Percentiles rank a stretch among this genome's conserved stretches.
These are phyloP conservation scores for Penicillium glabrum DNA, from an alignment of 2,329 filamentous ascomycete species.

Conservation along the genomic window DNA sequence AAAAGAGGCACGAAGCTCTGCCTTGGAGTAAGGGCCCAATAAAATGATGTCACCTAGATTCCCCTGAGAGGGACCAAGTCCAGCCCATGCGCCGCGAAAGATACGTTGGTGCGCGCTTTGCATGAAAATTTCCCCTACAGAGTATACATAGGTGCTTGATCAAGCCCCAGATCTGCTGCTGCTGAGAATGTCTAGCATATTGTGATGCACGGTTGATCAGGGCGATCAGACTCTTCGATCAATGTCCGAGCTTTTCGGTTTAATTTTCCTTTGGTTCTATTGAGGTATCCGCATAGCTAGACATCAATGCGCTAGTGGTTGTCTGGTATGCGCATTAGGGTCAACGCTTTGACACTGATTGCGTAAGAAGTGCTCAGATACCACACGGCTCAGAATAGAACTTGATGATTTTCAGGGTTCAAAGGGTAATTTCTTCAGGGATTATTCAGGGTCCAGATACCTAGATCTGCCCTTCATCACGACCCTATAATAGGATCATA, in stretches of 20 bases:
- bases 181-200: constrained; percentile 13
- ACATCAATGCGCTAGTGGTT: constrained; percentile 9
- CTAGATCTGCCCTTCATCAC: background rate
- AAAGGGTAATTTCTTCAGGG: background rate
- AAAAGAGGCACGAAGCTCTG: constrained; percentile 9
- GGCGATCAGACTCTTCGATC: constrained; percentile 7
- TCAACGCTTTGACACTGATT: background rate
- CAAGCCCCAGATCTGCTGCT: background rate
- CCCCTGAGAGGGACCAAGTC: background rate
- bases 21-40: constrained; percentile 15
- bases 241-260: background rate
- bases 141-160: background rate
- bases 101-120: constrained; percentile 2
- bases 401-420: background rate
- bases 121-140: background rate
- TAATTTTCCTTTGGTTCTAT: constrained; percentile 4
- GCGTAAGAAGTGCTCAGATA: background rate
- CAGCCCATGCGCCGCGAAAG: constrained; percentile 1
- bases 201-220: constrained; percentile 6
- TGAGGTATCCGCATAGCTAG: constrained; percentile 11
- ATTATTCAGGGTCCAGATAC: background rate
- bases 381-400: background rate
- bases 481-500: background rate
- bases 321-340: constrained; percentile 15
- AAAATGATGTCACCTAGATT: constrained; percentile 17